Evolutionary conservation across 23 red algal species (phyloP), one percentile per base, ranked within the genome.

Genomic region (Porphyridium purpureum): DNA sequence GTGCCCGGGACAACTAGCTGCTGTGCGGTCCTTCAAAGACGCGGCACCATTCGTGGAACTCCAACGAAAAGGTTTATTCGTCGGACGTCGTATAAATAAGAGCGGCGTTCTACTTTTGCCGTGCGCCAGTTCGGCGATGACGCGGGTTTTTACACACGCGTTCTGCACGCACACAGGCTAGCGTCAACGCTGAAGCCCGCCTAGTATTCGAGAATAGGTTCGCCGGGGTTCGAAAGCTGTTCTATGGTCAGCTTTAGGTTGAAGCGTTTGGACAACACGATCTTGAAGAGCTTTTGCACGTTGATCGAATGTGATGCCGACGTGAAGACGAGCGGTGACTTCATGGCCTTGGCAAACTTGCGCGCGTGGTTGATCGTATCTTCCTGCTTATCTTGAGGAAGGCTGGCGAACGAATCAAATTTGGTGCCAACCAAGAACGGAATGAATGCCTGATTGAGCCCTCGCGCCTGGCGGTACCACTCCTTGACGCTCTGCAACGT

Each of bases 381-480:
- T 20, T 68, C 44, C 59, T 94, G 88, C 36, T 71, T 61, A 48
- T 94, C 88, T 35, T 69, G 61, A 21, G 60, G 67, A 17, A 84
- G 67, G 3, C 54, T 23, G 4, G 77, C 67, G 59, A 94, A 94
- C 17, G 68, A 25, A 33, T 94, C 88, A 54, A 79, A 94, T 57
- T 94, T 94, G 25, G 77, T 94, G 29, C 88, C 88, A n/a, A 94
- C 88, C 14, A 94, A 41, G 27, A 94, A 76, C 1, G 88, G 88
- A n/a, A 94, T 70, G 42, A 81, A 80, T 6, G 66, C 74, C 31
- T 72, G 72, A 46, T 94, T 94, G 21, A 84, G 75, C 20, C 66
- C 68, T 21, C 88, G 65, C 51, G 76, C 69, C 64, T 94, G 88
- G 19, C 71, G 62, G 47, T 84, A 94, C 88, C 88, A 94, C 33